Base-by-base conservation (phyloP, 176 grass and related monocot genomes). In the Triticum timopheevii region DNA sequence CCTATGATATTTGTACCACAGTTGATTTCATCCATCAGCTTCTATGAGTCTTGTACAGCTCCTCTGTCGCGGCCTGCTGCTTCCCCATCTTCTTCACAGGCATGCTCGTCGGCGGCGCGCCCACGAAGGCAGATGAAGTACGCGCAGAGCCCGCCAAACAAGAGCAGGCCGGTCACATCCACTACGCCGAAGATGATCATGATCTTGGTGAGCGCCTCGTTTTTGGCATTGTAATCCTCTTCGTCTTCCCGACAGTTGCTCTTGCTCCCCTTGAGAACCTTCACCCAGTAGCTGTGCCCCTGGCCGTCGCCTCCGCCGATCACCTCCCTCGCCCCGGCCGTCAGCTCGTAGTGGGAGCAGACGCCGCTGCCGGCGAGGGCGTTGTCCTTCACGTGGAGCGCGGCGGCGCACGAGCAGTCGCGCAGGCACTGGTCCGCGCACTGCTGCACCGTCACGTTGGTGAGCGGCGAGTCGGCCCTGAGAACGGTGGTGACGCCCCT, bases 401-500 rank as follows among this genome's bases (percentile, higher is more conserved):
- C 84, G 66, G 89, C 84, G 33, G 27, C 34, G 89, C 89, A 90
- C 9, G 80, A 87, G 73, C 35, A 12, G 65, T 33, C 24, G 65
- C 12, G 33, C 42, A 39, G 66, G 74, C 89, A 90, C 58, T 16
- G 36, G 25, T 59, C 84, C 85, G 34, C 66, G 85, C 89, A 87
- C 84, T 45, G 80, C 65, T 7, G 12, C 20, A 45, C 27, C 42
- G 84, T 83, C 80, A 87, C 13, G 80, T 78, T 78, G 56, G 44
- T 7, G n/a, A 71, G 7, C 45, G 70, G 69, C 69, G 62, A 59
- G 19, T 34, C 25, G 4, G 44, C 24, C 82, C 42, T 24, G 58
- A 93, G 80, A 68, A 67, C 74, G 66, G 85, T 84, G 85, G 74
- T 74, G 84, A 87, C 75, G 56, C 75, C 80, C 52, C 34, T 77